Evolutionary conservation across 495 filamentous ascomycete species (phyloP), one percentile per base, ranked within the genome.

Genomic region (Pyrenula massariospora): DNA sequence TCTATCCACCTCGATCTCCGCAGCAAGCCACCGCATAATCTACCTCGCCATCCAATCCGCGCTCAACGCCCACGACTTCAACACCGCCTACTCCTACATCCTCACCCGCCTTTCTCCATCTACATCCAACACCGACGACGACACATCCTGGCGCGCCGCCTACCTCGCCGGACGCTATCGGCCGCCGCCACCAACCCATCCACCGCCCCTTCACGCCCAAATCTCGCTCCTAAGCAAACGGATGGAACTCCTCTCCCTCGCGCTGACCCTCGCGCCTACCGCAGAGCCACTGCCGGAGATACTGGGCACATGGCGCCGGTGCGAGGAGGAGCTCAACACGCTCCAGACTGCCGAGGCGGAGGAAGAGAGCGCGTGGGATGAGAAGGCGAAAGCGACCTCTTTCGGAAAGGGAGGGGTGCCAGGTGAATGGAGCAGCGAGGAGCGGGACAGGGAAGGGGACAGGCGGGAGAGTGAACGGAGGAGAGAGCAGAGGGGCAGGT

Each of bases 41-140:
- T 85, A 85, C 54, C 89, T 95, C 81, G 91, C 92, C 62, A 86
- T 97, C 49, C 85, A 92, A 61, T 85, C 91, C 3, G 89, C 92
- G 24, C 79, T 97, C 1, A 72, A 76, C 3, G 88, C 91, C 65
- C 82, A 93, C 62, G 93, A 98, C 64, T 97, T 97, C 60, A 92
- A 95, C 60, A 97, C 94, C 0, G 94, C 94, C 22, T 97, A 97
- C 70, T 95, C 90, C 12, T 96, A 93, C 70, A 86, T 95, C 31
- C 81, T 94, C 57, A 95, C 75, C 24, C 76, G 80, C 1, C 72
- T 83, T 20, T 71, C 75, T 19, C 74, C 74, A 8, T 65, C 66
- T 21, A 58, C 65, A 52, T 58, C 68, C 52, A 64, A 66, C 15
- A 48, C 24, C 31, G 21, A 52, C 65, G 91, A 96, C 66, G 86